Evolutionary conservation across 2,329 filamentous ascomycete genomes (phyloP).

Genomic region (Talaromyces albobiverticillius): DNA sequence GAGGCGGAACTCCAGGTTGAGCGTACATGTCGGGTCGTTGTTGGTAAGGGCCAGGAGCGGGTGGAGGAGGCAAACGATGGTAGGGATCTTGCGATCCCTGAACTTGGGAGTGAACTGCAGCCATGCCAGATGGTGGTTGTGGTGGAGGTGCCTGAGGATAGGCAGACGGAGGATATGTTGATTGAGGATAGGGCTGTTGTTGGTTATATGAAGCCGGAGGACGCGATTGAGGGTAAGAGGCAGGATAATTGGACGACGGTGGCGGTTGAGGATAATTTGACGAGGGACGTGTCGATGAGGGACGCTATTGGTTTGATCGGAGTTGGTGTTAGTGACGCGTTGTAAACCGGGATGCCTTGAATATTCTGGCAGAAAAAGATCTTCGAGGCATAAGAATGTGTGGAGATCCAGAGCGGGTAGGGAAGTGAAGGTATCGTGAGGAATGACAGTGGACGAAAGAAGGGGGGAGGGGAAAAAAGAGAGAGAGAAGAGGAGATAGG

Average conservation of each 20-base stretch:
- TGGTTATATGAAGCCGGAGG: slow-evolving; percentile 11
- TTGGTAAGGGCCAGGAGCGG: slow-evolving; percentile 34
- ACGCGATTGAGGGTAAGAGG: slow-evolving; percentile 10
- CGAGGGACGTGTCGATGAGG: slow-evolving; percentile 13
- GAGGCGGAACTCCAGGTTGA: slow-evolving; percentile 32
- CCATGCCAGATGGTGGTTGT: slow-evolving; percentile 35
- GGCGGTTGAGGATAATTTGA: slow-evolving; percentile 10
- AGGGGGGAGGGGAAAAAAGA: not conserved
- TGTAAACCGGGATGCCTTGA: not conserved
- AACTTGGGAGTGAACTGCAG: slow-evolving; percentile 39
- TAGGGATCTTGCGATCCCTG: slow-evolving; percentile 44
- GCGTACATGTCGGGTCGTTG: slow-evolving; percentile 41
- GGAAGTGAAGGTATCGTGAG: not conserved
- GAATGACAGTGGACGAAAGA: not conserved
- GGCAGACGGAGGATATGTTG: slow-evolving; percentile 24
- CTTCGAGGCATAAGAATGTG: slow-evolving; percentile 5
- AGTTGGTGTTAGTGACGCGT: slow-evolving; percentile 7
- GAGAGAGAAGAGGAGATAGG: slow-evolving; percentile 14
- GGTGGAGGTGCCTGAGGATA: slow-evolving; percentile 28
- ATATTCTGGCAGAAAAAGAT: not conserved
- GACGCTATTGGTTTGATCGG: slow-evolving; percentile 11
- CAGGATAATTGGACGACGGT: slow-evolving; percentile 8
- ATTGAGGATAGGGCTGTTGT: slow-evolving; percentile 8
- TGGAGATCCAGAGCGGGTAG: not conserved
- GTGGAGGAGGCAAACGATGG: slow-evolving; percentile 40